Evolutionary conservation across 257 asterid genomes (phyloP), one percentile per base, ranked within the genome.

Genomic region (Fraxinus cuspidata): DNA sequence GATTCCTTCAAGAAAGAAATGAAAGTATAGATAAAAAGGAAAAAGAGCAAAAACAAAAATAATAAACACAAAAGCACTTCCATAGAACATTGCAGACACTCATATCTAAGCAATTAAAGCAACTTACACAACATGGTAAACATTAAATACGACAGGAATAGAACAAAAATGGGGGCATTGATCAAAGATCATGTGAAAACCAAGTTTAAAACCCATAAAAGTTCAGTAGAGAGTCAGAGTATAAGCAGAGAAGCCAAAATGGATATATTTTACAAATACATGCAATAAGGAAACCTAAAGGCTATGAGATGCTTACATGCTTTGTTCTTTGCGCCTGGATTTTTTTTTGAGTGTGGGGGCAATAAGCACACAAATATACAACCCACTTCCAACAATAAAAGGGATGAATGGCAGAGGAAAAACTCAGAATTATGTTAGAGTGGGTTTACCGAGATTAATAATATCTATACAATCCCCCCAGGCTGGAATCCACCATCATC

Each of bases 401-500:
- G 79, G 16, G 74, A 84, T 31, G 73, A 81, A 79, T 63, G 79
- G 35, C 70, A 78, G 77, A 32, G 18, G 6, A 70, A 81, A 82
- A 84, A 70, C 86, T 74, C 78, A 74, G 82, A 84, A 85, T 70
- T 74, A 76, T 77, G 91, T 90, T 81, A 85, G 87, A 87, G 90
- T 79, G 85, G 85, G 85, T 91, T 84, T 88, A 89, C 86, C 90
- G 37, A 85, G 86, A 84, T 28, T 81, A 81, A 80, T 34, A 53
- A 78, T 80, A 88, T 85, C 94, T 94, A 92, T 77, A 88, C 88
- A 47, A 88, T 89, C 80, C 83, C 92, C 87, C 92, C 96, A 81
- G 86, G 97, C 86, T 90, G 86, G 89, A 91, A 92, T 75, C 89
- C 97, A 67, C 91, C 88, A 75, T 89, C 96, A 28, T 90, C 89